Percentiles rank a stretch among this genome's conserved stretches.
phyloP scores from a whole-genome alignment of 1,284 basidiomycete species.

The Puccinia polysora region DNA sequence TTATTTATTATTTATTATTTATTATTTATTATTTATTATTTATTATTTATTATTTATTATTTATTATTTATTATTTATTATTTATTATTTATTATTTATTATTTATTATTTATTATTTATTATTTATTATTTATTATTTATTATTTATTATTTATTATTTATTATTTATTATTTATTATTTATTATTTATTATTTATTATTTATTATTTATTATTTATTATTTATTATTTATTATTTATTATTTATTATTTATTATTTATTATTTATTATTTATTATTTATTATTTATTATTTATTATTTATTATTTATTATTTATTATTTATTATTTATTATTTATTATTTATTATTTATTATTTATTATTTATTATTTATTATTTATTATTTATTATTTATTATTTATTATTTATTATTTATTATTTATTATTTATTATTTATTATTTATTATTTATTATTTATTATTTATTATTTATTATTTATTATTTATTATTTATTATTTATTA shows the following conservation, averaged over 20 bases:
- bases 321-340: too few relatives aligned
- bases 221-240: neutral
- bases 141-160: constrained; percentile 1
- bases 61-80: neutral
- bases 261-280: neutral
- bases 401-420: too few relatives aligned
- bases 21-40: neutral
- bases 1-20: too few relatives aligned
- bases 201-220: too few relatives aligned
- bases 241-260: neutral
- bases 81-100: too few relatives aligned
- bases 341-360: neutral
- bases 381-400: neutral
- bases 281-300: neutral
- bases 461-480: neutral
- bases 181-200: too few relatives aligned
- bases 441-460: neutral
- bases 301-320: too few relatives aligned
- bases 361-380: neutral
- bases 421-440: too few relatives aligned
- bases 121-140: neutral
- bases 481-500: neutral
- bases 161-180: neutral
- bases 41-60: neutral
- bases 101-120: too few relatives aligned